Conservation (phyloP, 768 basidiomycete genomes). For the Phanerochaete carnosa region DNA sequence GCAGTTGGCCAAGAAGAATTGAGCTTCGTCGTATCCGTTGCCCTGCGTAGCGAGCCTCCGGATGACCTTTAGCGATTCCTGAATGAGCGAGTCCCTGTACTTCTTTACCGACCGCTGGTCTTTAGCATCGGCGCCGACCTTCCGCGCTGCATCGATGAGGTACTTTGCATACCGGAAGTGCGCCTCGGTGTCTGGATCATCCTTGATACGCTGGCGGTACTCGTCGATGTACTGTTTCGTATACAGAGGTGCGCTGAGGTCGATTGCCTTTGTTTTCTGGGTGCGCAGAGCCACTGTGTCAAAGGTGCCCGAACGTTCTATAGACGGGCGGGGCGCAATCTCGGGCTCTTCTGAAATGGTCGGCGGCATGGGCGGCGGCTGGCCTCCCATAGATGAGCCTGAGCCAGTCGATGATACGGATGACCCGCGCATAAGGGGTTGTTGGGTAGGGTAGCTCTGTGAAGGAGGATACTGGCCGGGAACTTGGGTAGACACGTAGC, state of each 20-base stretch:
- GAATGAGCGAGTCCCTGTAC: constrained; percentile 84
- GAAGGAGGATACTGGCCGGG: neutral
- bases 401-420: constrained; percentile 19
- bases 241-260: constrained; percentile 79
- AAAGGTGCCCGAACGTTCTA: constrained; percentile 56
- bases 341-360: constrained; percentile 36
- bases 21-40: constrained; percentile 91
- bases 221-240: constrained; percentile 97
- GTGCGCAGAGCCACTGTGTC: constrained; percentile 55
- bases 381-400: constrained; percentile 9
- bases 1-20: constrained; percentile 98
- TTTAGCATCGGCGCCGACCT: constrained; percentile 69
- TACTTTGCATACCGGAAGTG: constrained; percentile 99
- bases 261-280: constrained; percentile 75
- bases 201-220: constrained; percentile 95
- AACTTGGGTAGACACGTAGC: neutral
- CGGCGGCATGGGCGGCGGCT: constrained; percentile 9
- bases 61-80: constrained; percentile 88
- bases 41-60: constrained; percentile 91
- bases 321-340: constrained; percentile 52
- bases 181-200: constrained; percentile 96
- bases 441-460: constrained; percentile 3
- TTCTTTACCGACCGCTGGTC: constrained; percentile 85
- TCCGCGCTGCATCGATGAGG: constrained; percentile 95
- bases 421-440: constrained; percentile 14